Base-by-base conservation (phyloP, 169 alveolate genomes). In the Hepatocystis sp. region DNA sequence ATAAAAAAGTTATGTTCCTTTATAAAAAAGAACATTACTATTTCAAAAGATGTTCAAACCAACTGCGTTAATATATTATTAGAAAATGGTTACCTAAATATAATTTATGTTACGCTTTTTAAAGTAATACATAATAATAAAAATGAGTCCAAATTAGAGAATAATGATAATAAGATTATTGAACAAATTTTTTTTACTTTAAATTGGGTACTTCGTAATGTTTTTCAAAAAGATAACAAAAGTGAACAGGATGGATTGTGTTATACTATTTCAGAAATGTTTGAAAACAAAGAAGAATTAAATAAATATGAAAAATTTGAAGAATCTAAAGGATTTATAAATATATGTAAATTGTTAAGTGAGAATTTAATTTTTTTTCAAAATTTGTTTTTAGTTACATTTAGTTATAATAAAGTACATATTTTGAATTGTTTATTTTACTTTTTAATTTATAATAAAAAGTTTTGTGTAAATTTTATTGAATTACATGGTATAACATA, bases 161-260 rank as follows among this genome's bases (percentile, higher is more conserved):
- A n/a, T n/a, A n/a, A n/a, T n/a, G n/a, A n/a, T n/a, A n/a, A n/a
- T n/a, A n/a, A n/a, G n/a, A n/a, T n/a, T n/a, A n/a, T 81, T 21
- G 89, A 81, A 51, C 60, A 53, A 30, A 15, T 81, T 40, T 81
- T 81, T 63, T 81, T 46, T 63, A 81, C 84, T 11, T 32, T 81
- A 30, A 39, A 28, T 56, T 81, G 89, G 89, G 51, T 81, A 17
- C 51, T 81, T 27, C 61, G 47, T 5, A 51, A 52, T 42, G 36
- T 34, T 49, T 63, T 81, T 49, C 42, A 39, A 34, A 25, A 55
- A 23, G 8, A 4, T 36, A 21, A 15, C 58, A 34, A 2, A 7
- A 15, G 30, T 66, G 51, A 30, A 34, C 23, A 52, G 23, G 25
- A 55, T 34, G 25, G 25, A 19, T 36, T 32, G 0, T 47, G 32